Base-by-base conservation (phyloP, 805 yeast species). In the Kodamaea hsintzibuensis region DNA sequence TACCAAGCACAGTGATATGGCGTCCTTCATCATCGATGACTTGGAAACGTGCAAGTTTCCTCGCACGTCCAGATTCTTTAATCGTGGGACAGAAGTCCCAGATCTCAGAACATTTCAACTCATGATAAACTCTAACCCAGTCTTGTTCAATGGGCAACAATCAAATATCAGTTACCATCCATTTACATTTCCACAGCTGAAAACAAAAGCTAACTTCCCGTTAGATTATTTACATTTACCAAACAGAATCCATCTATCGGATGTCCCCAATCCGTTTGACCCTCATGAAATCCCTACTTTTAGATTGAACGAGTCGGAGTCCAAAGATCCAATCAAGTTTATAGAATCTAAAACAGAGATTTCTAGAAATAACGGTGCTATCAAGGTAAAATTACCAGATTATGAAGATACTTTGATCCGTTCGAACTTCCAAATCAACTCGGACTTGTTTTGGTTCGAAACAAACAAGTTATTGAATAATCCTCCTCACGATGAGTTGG, bases 321-420 rank as follows among this genome's bases (percentile, higher is more conserved):
- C 65, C 55, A 62, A 68, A 9, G 85, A 87, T 64, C 96, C 96
- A 0, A 80, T 86, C 17, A 67, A 66, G n/a, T 87, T 84, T 59
- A 72, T 89, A 14, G 86, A 88, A 18, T 74, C 81, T 12, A 67
- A 83, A 1, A 66, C 70, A 10, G 73, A 77, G 0, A 61, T 77
- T 8, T 96, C 95, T 2, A 69, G 65, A 33, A 65, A 71, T 27
- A 83, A 78, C 65, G 97, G 97, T 0, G 91, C 95, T 62, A 69
- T 91, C 44, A 92, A 91, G 63, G 65, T 92, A 2, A 73, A 81
- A 6, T 86, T 96, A 3, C 92, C 93, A 0, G 60, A 54, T 2
- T 49, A 51, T 25, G 60, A 57, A 10, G 63, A 62, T 10, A 56
- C 59, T 7, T 54, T 59, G 12, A 55, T 66, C 40, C 57, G 60